Evolutionary conservation across 78 protist genomes (phyloP).

Genomic region (Chrysochromulina parva): DNA sequence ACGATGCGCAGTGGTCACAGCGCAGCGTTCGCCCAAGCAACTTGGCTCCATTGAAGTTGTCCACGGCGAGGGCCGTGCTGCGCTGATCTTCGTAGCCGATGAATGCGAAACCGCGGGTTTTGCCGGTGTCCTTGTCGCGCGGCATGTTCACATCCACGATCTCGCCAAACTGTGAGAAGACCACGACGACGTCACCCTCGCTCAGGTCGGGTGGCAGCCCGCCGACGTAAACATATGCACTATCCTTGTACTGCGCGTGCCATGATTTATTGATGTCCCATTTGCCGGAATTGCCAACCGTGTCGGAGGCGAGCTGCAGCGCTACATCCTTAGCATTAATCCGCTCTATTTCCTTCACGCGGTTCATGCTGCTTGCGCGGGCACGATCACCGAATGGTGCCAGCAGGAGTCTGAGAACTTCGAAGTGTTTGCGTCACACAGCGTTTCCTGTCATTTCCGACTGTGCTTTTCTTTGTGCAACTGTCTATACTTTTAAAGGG

Average conservation of each 20-base stretch:
- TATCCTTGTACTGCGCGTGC: conserved; percentile 52
- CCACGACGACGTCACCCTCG: conserved; percentile 60
- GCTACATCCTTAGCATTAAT: background rate
- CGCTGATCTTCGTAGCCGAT: conserved; percentile 86
- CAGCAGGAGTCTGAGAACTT: no score
- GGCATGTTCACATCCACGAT: conserved; percentile 79
- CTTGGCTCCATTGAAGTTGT: conserved; percentile 78
- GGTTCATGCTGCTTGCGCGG: background rate
- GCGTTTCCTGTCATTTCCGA: no score
- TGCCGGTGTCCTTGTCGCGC: conserved; percentile 84
- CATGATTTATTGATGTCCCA: conserved; percentile 44
- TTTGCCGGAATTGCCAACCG: background rate
- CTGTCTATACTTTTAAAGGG: no score
- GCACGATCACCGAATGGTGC: no score
- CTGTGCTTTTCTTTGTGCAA: no score
- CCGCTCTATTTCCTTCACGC: conserved; percentile 4
- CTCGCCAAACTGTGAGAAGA: conserved; percentile 63
- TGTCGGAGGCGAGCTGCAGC: background rate
- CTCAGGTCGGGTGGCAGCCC: conserved; percentile 43
- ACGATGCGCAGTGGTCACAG: background rate
- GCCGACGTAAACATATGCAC: conserved; percentile 60
- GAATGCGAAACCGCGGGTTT: conserved; percentile 82
- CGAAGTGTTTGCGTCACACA: no score
- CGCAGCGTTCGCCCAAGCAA: conserved; percentile 34
- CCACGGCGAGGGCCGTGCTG: conserved; percentile 85